These are phyloP conservation scores for Wickerhamia fluorescens DNA, from an alignment of 805 yeast genomes.

Conservation along the genomic window DNA sequence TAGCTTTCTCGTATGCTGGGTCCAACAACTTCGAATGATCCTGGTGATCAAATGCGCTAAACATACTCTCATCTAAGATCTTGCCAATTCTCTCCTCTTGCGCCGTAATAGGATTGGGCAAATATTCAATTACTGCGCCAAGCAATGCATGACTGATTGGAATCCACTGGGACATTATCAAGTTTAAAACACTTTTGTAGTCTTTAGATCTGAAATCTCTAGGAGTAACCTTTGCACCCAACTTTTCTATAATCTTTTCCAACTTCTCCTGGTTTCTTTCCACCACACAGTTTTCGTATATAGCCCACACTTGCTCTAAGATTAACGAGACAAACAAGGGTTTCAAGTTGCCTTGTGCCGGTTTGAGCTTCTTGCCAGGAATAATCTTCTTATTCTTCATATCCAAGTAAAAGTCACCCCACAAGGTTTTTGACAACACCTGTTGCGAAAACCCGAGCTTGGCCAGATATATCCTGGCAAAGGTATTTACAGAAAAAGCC, in stretches of 20 bases:
- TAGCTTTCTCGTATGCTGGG: constrained; percentile 41
- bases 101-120: constrained; percentile 78
- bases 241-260: constrained; percentile 65
- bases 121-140: constrained; percentile 72
- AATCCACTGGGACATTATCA: constrained; percentile 86
- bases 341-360: constrained; percentile 44
- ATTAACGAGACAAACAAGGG: constrained; percentile 85
- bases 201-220: constrained; percentile 80
- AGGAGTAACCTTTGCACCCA: constrained; percentile 62
- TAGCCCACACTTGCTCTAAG: constrained; percentile 86
- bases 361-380: constrained; percentile 55
- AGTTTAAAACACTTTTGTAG: constrained; percentile 49
- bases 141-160: constrained; percentile 85
- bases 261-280: constrained; percentile 65
- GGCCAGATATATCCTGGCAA: constrained; percentile 77
- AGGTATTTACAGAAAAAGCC: constrained; percentile 90
- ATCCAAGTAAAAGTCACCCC: constrained; percentile 93
- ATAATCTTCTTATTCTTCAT: constrained; percentile 83
- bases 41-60: constrained; percentile 41
- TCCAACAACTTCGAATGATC: constrained; percentile 37
- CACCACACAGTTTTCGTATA: constrained; percentile 64
- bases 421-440: constrained; percentile 74
- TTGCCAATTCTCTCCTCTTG: constrained; percentile 67
- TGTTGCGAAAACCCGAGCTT: constrained; percentile 79
- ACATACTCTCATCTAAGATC: constrained; percentile 40